A percentile compares a stretch with the other conserved stretches of the same genome.
Conservation (phyloP, 257 asterid genomes). For the Leptodermis oblonga region DNA sequence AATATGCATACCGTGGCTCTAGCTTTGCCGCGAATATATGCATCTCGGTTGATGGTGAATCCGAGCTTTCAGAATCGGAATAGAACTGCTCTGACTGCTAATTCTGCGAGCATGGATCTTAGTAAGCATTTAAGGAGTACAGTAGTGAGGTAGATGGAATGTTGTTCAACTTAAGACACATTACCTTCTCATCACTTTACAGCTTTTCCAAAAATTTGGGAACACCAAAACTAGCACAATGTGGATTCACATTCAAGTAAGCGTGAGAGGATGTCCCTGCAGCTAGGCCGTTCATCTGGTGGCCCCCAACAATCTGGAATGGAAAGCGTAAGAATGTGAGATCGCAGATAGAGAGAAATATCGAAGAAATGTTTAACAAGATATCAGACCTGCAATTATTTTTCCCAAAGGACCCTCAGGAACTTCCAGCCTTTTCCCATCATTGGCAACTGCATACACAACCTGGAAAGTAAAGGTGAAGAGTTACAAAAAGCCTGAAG, state of each 20-base stretch:
- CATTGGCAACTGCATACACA: conserved; percentile 75
- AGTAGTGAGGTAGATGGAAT: neutral
- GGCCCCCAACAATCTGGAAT: conserved; percentile 83
- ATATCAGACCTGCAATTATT: conserved; percentile 51
- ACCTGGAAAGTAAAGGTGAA: conserved; percentile 40
- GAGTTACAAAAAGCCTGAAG: neutral
- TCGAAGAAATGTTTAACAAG: neutral
- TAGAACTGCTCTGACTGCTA: neutral
- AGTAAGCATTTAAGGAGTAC: neutral
- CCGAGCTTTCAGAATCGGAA: neutral
- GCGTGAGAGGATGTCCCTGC: conserved; percentile 66
- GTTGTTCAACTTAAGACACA: neutral
- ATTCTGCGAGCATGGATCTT: neutral
- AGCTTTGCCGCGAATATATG: no score
- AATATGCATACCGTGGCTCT: no score
- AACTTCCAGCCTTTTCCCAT: conserved; percentile 67
- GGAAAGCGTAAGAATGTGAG: conserved; percentile 9
- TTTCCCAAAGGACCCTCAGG: conserved; percentile 78
- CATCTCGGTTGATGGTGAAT: no score
- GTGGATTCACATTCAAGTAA: conserved; percentile 53
- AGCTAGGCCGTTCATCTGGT: conserved; percentile 77
- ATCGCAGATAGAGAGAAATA: neutral
- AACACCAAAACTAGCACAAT: conserved; percentile 23
- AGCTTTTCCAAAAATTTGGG: neutral
- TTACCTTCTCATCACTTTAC: neutral